phyloP scores from a whole-genome alignment of 495 filamentous ascomycete genomes.

The Aspergillus bridgeri region DNA sequence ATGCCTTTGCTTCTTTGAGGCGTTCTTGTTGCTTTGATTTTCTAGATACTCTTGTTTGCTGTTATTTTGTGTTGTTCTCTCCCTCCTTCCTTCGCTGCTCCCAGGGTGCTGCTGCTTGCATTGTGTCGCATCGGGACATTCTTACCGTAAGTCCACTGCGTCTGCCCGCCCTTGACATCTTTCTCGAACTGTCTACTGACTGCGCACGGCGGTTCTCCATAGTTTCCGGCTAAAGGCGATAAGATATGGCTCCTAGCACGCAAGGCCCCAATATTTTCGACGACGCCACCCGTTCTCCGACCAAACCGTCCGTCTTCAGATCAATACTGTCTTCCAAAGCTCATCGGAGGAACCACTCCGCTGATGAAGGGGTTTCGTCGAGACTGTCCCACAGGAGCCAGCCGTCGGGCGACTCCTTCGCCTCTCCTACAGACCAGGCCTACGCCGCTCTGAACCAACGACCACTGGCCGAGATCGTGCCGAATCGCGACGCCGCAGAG shows the following conservation, averaged over 20 bases:
- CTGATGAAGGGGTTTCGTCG: conserved; percentile 31
- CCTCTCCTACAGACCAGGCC: conserved; percentile 28
- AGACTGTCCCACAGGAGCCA: conserved; percentile 16
- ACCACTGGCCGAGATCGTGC: conserved; percentile 37
- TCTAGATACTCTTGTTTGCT: conserved; percentile 11
- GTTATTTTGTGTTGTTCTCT: conserved; percentile 11
- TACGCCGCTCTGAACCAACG: conserved; percentile 24
- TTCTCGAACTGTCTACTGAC: conserved; percentile 3
- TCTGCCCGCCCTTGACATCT: conserved; percentile 16
- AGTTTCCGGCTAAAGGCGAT: conserved; percentile 37
- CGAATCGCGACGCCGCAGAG: conserved; percentile 36
- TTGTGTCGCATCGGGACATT: conserved; percentile 1
- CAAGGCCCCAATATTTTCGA: conserved; percentile 45
- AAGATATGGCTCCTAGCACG: conserved; percentile 36
- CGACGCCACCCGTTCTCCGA: conserved; percentile 35
- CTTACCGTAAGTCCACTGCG: conserved; percentile 27
- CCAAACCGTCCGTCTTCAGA: conserved; percentile 42
- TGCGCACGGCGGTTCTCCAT: neutral
- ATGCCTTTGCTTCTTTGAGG: conserved; percentile 20
- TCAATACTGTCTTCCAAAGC: conserved; percentile 41
- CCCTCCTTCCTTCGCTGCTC: conserved; percentile 15
- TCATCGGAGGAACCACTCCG: conserved; percentile 41
- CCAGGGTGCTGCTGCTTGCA: neutral
- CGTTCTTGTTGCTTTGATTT: conserved; percentile 22
- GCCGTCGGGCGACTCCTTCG: conserved; percentile 16